These are phyloP conservation scores for Acanthamoeba triangularis DNA, from an alignment of 208 protist genomes.

Conservation along the genomic window DNA sequence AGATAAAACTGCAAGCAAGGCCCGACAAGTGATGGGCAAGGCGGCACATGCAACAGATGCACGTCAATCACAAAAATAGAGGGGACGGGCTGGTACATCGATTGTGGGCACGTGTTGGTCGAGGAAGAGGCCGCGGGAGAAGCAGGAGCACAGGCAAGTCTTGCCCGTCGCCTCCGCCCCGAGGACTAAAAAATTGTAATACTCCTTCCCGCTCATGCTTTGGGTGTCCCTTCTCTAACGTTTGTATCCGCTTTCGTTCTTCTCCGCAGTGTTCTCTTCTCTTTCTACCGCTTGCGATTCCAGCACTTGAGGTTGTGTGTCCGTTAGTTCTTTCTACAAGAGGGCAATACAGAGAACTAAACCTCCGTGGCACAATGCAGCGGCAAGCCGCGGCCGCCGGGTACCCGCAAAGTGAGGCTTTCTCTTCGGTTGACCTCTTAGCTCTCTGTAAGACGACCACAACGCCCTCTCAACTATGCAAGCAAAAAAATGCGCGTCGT, in stretches of 20 bases:
- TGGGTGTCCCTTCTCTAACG: background rate
- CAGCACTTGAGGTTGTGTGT: background rate
- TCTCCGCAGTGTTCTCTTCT: background rate
- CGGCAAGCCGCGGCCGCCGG: no score
- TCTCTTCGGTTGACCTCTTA: background rate
- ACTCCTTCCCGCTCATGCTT: slow-evolving; percentile 31
- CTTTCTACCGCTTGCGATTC: background rate
- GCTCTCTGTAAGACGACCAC: background rate
- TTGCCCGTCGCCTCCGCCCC: slow-evolving; percentile 41
- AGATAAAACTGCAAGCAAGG: background rate
- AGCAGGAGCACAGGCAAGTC: slow-evolving; percentile 62
- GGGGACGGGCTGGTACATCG: background rate
- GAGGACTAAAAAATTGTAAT: slow-evolving; percentile 28
- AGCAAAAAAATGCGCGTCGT: no score
- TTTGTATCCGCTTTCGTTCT: background rate
- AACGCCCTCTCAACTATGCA: background rate
- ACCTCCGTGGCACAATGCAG: background rate
- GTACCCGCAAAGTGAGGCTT: background rate
- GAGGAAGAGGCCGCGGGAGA: slow-evolving; percentile 33
- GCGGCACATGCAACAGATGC: background rate
- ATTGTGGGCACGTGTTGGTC: slow-evolving; percentile 19
- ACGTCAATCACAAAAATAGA: background rate
- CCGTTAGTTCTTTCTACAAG: no score
- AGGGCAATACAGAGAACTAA: background rate
- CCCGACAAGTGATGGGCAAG: background rate